Percentiles rank a stretch among this genome's conserved stretches.
phyloP scores from a whole-genome alignment of 2,329 filamentous ascomycete genomes.

The Xylaria sp. region DNA sequence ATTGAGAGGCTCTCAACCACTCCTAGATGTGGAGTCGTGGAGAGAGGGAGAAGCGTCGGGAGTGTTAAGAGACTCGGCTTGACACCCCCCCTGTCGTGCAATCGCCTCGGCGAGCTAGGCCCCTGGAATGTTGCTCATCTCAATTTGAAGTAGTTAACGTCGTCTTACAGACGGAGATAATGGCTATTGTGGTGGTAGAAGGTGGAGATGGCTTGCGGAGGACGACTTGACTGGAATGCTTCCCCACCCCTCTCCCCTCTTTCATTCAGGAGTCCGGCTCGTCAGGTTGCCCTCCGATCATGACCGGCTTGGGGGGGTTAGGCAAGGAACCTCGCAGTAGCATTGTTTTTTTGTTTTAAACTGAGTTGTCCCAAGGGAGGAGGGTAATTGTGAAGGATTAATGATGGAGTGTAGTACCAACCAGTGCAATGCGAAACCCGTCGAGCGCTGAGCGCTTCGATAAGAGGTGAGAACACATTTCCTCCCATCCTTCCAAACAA shows the following conservation, averaged over 20 bases:
- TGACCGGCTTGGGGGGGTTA: conserved; percentile 41
- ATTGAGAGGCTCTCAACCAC: conserved; percentile 44
- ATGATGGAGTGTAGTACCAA: conserved; percentile 17
- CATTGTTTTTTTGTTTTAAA: conserved; percentile 22
- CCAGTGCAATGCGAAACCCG: conserved; percentile 41
- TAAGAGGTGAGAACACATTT: conserved; percentile 45
- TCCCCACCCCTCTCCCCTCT: conserved; percentile 42
- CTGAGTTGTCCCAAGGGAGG: conserved; percentile 15
- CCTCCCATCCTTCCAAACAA: no score
- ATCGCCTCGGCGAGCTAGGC: conserved; percentile 44
- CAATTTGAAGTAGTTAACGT: conserved; percentile 45
- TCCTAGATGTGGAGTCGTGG: conserved; percentile 42
- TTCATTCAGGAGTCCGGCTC: conserved; percentile 19
- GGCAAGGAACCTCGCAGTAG: conserved; percentile 38
- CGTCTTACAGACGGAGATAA: conserved; percentile 49
- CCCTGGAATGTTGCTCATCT: conserved; percentile 47
- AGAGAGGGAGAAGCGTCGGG: conserved; percentile 36
- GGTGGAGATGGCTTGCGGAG: conserved; percentile 44
- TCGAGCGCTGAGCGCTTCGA: conserved; percentile 30
- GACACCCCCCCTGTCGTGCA: conserved; percentile 38
- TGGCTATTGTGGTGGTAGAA: conserved; percentile 43
- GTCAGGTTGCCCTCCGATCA: conserved; percentile 39
- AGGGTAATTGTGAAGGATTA: conserved; percentile 16
- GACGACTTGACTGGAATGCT: conserved; percentile 37
- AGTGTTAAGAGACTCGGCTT: conserved; percentile 41